Evolutionary conservation across 2,329 filamentous ascomycete species (phyloP).

Genomic region (Calonectria hawksworthii): DNA sequence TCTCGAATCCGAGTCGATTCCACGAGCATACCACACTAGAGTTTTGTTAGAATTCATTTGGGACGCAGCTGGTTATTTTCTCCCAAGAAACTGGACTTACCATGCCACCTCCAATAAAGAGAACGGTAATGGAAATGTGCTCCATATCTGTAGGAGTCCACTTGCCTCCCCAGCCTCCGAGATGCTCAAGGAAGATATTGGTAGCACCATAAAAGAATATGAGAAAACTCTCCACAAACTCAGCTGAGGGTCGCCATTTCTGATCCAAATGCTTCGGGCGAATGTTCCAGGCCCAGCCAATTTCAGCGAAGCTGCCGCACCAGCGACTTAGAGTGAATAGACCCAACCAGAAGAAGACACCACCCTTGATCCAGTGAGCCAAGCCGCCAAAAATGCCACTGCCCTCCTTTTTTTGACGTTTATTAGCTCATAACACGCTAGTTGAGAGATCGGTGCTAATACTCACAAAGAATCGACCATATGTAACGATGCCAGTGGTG

Average conservation of each 20-base stretch:
- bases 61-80: not conserved
- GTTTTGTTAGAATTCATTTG: slow-evolving; percentile 39
- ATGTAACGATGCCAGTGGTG: slow-evolving; percentile 80
- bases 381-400: slow-evolving; percentile 83
- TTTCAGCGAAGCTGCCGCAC: slow-evolving; percentile 89
- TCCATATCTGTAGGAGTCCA: slow-evolving; percentile 89
- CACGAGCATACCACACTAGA: slow-evolving; percentile 85
- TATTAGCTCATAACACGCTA: slow-evolving; percentile 10
- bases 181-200: slow-evolving; percentile 93
- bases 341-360: slow-evolving; percentile 95
- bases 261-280: slow-evolving; percentile 72
- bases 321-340: slow-evolving; percentile 89
- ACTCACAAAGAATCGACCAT: slow-evolving; percentile 87
- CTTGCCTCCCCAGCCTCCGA: slow-evolving; percentile 76
- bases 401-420: slow-evolving; percentile 67
- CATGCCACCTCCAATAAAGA: slow-evolving; percentile 94
- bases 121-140: slow-evolving; percentile 90
- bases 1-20: slow-evolving; percentile 80
- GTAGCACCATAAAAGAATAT: slow-evolving; percentile 92
- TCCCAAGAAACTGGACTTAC: slow-evolving; percentile 62
- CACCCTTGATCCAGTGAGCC: slow-evolving; percentile 94
- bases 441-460: not conserved
- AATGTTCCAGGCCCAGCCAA: slow-evolving; percentile 97
- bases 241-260: slow-evolving; percentile 82
- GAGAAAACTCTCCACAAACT: slow-evolving; percentile 90